Conservation (phyloP, 2,329 filamentous ascomycete genomes). For the Rutstroemia sp. region DNA sequence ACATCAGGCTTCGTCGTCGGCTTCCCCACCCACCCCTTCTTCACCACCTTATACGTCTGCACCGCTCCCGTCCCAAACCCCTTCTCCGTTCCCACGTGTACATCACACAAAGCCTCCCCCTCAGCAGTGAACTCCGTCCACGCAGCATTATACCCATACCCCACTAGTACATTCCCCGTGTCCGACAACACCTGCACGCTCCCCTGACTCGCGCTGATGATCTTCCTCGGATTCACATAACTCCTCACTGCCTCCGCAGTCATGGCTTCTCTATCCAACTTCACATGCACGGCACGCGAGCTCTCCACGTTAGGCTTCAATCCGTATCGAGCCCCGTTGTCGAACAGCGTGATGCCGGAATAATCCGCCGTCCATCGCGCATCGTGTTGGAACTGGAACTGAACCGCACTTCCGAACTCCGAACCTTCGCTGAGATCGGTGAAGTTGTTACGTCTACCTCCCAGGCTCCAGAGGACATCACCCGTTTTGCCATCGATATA, state of each 20-base stretch:
- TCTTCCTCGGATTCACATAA: constrained; percentile 13
- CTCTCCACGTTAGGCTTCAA: background rate
- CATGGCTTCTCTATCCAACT: constrained; percentile 13
- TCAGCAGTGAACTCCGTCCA: background rate
- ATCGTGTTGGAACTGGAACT: constrained; percentile 43
- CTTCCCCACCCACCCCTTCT: background rate
- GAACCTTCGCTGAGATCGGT: constrained; percentile 18
- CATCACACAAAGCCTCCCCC: background rate
- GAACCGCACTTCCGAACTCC: constrained; percentile 31
- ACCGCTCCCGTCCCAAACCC: background rate
- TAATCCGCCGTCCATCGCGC: constrained; percentile 30
- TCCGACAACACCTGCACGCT: constrained; percentile 13
- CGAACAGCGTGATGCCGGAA: constrained; percentile 11
- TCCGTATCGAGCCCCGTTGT: constrained; percentile 14
- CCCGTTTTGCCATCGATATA: constrained; percentile 36
- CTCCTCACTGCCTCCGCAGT: constrained; percentile 6
- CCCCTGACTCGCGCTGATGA: constrained; percentile 17
- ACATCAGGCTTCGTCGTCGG: background rate
- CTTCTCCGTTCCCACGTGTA: background rate
- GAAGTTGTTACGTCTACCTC: constrained; percentile 38
- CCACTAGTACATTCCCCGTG: background rate
- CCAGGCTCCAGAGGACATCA: constrained; percentile 39
- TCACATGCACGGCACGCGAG: constrained; percentile 11
- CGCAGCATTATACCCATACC: background rate
- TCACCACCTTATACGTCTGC: constrained; percentile 1